phyloP scores from a whole-genome alignment of 805 yeast species.

The Lachancea cidri region DNA sequence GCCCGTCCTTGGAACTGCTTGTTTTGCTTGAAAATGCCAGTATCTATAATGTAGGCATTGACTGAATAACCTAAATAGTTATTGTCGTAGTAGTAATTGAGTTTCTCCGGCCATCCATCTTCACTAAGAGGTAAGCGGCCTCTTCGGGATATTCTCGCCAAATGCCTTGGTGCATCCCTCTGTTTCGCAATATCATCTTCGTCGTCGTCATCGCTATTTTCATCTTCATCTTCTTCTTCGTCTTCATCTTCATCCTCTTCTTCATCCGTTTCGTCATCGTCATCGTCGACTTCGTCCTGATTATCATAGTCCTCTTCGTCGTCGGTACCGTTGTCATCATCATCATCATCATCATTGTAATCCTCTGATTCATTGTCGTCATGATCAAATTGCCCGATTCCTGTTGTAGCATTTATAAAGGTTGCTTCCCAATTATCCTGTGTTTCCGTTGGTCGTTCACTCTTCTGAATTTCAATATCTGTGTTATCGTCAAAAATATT shows the following conservation, averaged over 20 bases:
- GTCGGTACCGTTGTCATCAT: background rate
- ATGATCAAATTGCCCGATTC: no score
- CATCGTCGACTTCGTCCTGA: constrained; percentile 35
- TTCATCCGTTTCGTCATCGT: constrained; percentile 23
- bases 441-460: no score
- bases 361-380: background rate
- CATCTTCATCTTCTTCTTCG: constrained; percentile 9
- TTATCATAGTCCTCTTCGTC: constrained; percentile 5
- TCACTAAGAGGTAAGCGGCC: constrained; percentile 30
- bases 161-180: constrained; percentile 56
- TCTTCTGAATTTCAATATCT: background rate
- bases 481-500: constrained; percentile 42
- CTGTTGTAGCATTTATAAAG: no score
- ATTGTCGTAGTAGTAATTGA: constrained; percentile 45
- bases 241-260: constrained; percentile 11
- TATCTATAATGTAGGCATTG: constrained; percentile 74
- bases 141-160: constrained; percentile 57
- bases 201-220: constrained; percentile 5
- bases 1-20: constrained; percentile 65
- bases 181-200: constrained; percentile 25
- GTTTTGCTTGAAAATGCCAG: constrained; percentile 64
- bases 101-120: constrained; percentile 20
- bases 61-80: constrained; percentile 52
- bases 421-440: no score
- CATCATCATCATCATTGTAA: constrained; percentile 6